Evolutionary conservation across 805 yeast genomes (phyloP), one percentile per base, ranked within the genome.

Genomic region (Sugiyamaella valdiviana): DNA sequence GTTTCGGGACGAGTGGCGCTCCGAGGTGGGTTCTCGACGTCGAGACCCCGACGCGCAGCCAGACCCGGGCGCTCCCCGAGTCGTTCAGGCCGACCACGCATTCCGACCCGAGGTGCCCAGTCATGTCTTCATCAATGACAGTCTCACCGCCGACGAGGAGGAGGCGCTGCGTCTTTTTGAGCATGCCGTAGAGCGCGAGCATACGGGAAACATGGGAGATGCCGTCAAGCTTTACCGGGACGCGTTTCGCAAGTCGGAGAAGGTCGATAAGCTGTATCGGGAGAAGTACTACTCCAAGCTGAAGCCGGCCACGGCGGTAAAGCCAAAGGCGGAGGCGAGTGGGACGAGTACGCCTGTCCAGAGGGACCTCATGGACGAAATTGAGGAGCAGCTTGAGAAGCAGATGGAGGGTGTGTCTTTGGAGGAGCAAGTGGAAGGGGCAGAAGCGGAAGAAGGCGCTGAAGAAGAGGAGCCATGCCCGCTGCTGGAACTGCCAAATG

Each of bases 161-260:
- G 66, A 68, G 42, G 95, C 95, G 2, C 66, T 87, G 38, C 72
- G 70, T 45, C 66, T 77, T 19, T 88, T 85, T 69, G 88, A 83
- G 56, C 64, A 72, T 44, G 96, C 88, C 2, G 77, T 82, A 0
- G 78, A 74, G 42, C 82, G 82, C 59, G 96, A 89, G 64, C 69
- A 75, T 29, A 76, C 72, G 44, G 96, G 96, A 0, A 70, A 79
- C 52, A 74, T 88, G 78, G 75, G 85, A n/a, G 95, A 88, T 58
- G 96, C 96, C 1, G 79, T 86, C 22, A 76, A 71, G 43, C 75
- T 68, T 54, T 89, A 89, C 64, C 70, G 95, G 52, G 72, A 74
- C 53, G 95, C 96, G 2, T 76, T 81, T 62, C 79, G 75, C 57
- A 63, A 80, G 48, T 57, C 75, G 54, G 70, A 66, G 12, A 74